Conservation (phyloP, 371 early-diverging fungal species). For the Haplosporangium sp. region DNA sequence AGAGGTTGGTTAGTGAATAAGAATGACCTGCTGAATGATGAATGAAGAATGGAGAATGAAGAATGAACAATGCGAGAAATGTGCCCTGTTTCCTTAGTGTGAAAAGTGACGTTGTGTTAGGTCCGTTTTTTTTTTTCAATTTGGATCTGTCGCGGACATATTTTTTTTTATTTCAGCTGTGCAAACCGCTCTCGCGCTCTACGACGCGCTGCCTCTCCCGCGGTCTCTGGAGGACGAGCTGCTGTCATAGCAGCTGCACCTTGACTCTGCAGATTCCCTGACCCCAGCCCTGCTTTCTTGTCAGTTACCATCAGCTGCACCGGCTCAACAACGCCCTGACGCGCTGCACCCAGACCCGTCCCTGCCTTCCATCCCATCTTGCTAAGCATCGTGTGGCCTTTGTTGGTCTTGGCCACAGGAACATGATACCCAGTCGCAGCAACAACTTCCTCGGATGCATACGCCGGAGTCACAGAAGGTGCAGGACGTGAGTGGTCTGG, state of each 20-base stretch:
- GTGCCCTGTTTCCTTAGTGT: too few species aligned
- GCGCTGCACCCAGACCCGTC: slow-evolving; percentile 48
- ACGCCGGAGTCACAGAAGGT: slow-evolving; percentile 8
- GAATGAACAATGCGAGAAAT: not conserved
- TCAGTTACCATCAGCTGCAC: slow-evolving; percentile 46
- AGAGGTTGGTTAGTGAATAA: too few species aligned
- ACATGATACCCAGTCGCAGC: slow-evolving; percentile 34
- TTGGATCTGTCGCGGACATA: not conserved
- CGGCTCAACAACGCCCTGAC: slow-evolving; percentile 56
- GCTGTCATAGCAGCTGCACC: slow-evolving; percentile 21
- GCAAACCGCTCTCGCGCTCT: slow-evolving; percentile 42
- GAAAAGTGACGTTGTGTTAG: not conserved
- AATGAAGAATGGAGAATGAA: not conserved
- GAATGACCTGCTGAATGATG: not conserved
- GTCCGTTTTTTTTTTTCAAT: not conserved
- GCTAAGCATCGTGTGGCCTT: slow-evolving; percentile 56
- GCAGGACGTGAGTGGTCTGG: slow-evolving; percentile 45
- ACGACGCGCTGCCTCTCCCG: slow-evolving; percentile 33
- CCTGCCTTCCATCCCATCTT: slow-evolving; percentile 61
- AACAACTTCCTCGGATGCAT: not conserved
- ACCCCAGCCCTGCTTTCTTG: slow-evolving; percentile 38
- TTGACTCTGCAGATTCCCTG: slow-evolving; percentile 25
- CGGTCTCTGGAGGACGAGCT: slow-evolving; percentile 18
- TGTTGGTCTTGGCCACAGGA: slow-evolving; percentile 46
- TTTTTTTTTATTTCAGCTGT: slow-evolving; percentile 19